Evolutionary conservation across 495 filamentous ascomycete genomes (phyloP), one percentile per base, ranked within the genome.

Genomic region (Hypoxylon trugodes): DNA sequence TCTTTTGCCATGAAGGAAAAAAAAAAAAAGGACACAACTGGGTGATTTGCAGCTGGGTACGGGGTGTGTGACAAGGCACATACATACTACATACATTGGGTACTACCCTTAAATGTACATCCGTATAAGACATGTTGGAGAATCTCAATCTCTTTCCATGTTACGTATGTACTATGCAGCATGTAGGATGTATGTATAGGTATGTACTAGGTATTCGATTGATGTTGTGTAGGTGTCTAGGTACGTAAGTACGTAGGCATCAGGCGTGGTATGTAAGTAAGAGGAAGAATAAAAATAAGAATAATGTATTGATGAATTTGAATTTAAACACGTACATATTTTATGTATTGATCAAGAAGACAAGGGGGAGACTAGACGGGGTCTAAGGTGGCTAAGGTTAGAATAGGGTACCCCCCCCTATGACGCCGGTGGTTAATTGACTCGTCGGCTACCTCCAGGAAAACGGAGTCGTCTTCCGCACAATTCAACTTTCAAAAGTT

Each of bases 401-500:
- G 38, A 57, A 48, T 66, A 66, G 46, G 46, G 49, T 30, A 55
- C 49, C n/a, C n/a, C n/a, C n/a, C n/a, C n/a, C 58, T 67, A 67
- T 62, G 64, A 67, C 46, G 64, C 56, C 47, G 22, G 42, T 53
- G 58, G 50, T 54, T 53, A 38, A 54, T 67, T 68, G 65, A 68
- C 59, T 68, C 59, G 65, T 63, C 65, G 65, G 59, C 41, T 63
- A 21, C 53, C 48, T 43, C 65, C 51, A 61, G 59, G 32, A 40
- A 32, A 48, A 68, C 65, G 65, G 65, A 59, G 48, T 37, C 26
- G 22, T 55, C 38, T 64, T 65, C 65, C 65, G 65, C 50, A 25
- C 60, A 68, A 55, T 43, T 68, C 50, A 49, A 60, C 43, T 56
- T 59, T 52, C 49, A 25, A 62, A 68, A 65, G 59, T 68, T 68